These are phyloP conservation scores for Clathrospora elynae DNA, from an alignment of 2,329 filamentous ascomycete genomes.

Conservation along the genomic window DNA sequence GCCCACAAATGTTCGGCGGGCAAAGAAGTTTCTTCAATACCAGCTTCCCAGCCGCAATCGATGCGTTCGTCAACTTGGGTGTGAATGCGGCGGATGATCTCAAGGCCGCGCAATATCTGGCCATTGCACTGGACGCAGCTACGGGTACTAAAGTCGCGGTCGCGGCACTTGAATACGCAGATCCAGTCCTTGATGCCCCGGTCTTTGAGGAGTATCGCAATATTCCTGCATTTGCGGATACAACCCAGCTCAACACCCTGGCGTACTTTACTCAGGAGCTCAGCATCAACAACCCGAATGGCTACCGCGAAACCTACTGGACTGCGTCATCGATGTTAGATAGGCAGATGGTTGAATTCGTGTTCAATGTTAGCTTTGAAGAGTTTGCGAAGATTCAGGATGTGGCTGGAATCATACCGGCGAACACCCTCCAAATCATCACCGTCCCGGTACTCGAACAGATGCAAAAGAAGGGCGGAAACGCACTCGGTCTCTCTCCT, in stretches of 20 bases:
- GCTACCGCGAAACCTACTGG: conserved; percentile 27
- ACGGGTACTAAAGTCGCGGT: conserved; percentile 1
- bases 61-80: conserved; percentile 19
- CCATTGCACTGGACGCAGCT: neutral
- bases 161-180: conserved; percentile 11
- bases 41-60: conserved; percentile 22
- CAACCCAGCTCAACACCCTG: conserved; percentile 21
- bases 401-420: conserved; percentile 16
- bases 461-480: conserved; percentile 29
- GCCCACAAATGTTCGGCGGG: conserved; percentile 12
- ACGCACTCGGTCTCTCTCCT: conserved; percentile 25
- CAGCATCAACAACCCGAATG: conserved; percentile 13
- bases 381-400: conserved; percentile 10
- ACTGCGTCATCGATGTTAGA: conserved; percentile 27
- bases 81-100: conserved; percentile 1
- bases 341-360: conserved; percentile 12
- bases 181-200: conserved; percentile 4
- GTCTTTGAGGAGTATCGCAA: conserved; percentile 12
- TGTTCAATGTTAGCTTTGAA: conserved; percentile 18
- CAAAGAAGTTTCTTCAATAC: conserved; percentile 7
- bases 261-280: conserved; percentile 21
- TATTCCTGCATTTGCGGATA: conserved; percentile 17
- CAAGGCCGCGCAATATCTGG: conserved; percentile 11
- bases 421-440: conserved; percentile 27
- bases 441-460: conserved; percentile 16